These are phyloP conservation scores for Xylaria venustula DNA, from an alignment of 495 filamentous ascomycete genomes.

Conservation along the genomic window DNA sequence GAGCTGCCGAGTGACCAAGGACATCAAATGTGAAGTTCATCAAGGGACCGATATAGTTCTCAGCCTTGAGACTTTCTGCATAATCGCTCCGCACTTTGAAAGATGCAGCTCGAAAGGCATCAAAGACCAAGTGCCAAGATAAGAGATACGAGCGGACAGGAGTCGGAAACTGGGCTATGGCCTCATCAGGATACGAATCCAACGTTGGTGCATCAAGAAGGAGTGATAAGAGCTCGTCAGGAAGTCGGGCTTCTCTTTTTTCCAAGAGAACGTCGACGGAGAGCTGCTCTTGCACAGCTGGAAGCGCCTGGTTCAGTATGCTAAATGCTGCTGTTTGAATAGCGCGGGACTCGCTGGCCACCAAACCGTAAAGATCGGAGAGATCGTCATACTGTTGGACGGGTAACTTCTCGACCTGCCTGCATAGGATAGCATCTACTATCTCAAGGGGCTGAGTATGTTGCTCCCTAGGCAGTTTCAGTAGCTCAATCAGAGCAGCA, in stretches of 20 bases:
- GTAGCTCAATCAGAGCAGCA: slow-evolving; percentile 58
- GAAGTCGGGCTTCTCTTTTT: slow-evolving; percentile 65
- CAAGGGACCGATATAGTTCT: slow-evolving; percentile 64
- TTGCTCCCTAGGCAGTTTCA: slow-evolving; percentile 45
- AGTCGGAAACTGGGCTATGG: slow-evolving; percentile 50
- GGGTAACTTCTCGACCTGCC: slow-evolving; percentile 60
- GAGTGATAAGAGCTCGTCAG: slow-evolving; percentile 68
- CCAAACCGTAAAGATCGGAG: slow-evolving; percentile 63
- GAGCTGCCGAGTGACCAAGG: slow-evolving; percentile 67
- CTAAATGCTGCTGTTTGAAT: slow-evolving; percentile 81
- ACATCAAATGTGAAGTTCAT: slow-evolving; percentile 79
- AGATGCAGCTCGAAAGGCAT: slow-evolving; percentile 77
- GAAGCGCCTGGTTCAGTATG: slow-evolving; percentile 74
- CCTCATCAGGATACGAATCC: slow-evolving; percentile 42
- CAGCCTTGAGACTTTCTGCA: slow-evolving; percentile 68
- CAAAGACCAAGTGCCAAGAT: slow-evolving; percentile 88
- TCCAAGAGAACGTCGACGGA: slow-evolving; percentile 79
- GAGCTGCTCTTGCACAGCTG: slow-evolving; percentile 72
- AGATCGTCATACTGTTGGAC: slow-evolving; percentile 53
- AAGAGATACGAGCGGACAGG: slow-evolving; percentile 74
- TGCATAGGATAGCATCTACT: slow-evolving; percentile 65
- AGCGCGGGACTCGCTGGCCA: slow-evolving; percentile 70
- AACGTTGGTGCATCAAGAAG: slow-evolving; percentile 54
- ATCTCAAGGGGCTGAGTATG: slow-evolving; percentile 46
- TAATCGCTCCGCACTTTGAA: slow-evolving; percentile 80